phyloP scores from a whole-genome alignment of 805 yeast species.

The Helenozyma rhizophorensis region DNA sequence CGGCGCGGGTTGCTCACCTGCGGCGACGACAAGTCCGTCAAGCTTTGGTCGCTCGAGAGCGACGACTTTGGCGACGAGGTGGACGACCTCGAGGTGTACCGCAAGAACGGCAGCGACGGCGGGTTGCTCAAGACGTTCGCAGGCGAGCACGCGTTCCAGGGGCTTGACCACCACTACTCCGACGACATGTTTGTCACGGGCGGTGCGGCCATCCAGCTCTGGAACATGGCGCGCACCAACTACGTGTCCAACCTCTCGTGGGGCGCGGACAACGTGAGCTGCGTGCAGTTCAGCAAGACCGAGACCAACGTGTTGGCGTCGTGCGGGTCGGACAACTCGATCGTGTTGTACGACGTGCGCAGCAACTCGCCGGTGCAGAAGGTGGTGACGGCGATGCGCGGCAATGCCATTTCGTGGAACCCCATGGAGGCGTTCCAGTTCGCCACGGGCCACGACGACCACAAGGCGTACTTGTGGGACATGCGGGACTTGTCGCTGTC shows the following conservation, averaged over 20 bases:
- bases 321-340: slow-evolving; percentile 79
- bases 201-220: slow-evolving; percentile 83
- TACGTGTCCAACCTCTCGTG: slow-evolving; percentile 78
- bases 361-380: slow-evolving; percentile 92
- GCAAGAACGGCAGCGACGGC: slow-evolving; percentile 20
- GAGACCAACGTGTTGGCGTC: slow-evolving; percentile 88
- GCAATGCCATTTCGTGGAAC: slow-evolving; percentile 89
- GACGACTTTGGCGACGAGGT: slow-evolving; percentile 44
- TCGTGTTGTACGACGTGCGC: slow-evolving; percentile 85
- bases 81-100: slow-evolving; percentile 29
- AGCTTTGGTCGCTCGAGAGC: slow-evolving; percentile 76
- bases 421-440: slow-evolving; percentile 96
- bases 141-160: slow-evolving; percentile 80
- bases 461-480: slow-evolving; percentile 90
- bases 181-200: slow-evolving; percentile 84
- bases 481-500: slow-evolving; percentile 88
- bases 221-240: slow-evolving; percentile 82
- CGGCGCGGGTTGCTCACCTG: slow-evolving; percentile 63
- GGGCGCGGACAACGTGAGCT: slow-evolving; percentile 91
- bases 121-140: slow-evolving; percentile 76
- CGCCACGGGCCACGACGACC: slow-evolving; percentile 92
- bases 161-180: slow-evolving; percentile 79
- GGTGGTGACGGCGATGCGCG: slow-evolving; percentile 74
- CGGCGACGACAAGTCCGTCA: slow-evolving; percentile 86
- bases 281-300: slow-evolving; percentile 83